Base-by-base conservation (phyloP, 768 basidiomycete genomes). In the Pulveroboletus sp. region DNA sequence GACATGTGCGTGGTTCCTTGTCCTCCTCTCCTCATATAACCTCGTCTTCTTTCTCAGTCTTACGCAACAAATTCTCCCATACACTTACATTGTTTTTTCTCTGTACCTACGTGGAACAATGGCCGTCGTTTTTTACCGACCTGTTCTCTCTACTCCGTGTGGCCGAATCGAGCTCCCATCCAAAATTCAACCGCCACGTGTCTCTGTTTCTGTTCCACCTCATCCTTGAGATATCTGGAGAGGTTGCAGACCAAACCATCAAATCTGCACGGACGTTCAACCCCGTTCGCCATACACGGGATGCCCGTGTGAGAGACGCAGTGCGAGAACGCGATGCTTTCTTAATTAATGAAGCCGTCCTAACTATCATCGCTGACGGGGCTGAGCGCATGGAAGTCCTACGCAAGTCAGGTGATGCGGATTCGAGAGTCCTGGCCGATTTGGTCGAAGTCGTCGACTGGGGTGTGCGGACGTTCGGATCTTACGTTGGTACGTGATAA, bases 31-130 rank as follows among this genome's bases (percentile, higher is more conserved):
- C 47, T 35, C 31, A 4, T 41, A 52, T 60, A 43, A 56, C 28
- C 37, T 30, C 18, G 37, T 32, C 21, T 21, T 45, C 14, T 51
- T 62, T 56, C 46, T 37, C 53, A 94, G 92, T 89, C 70, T 71
- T 97, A 47, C 84, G 94, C 64, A 97, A 97, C 76, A 96, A 96
- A 69, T 91, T 93, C 72, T 89, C 89, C 26, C 90, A 93, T 73
- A 90, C 90, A 33, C 75, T 93, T 51, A 88, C 90, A 1, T 79
- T 91, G 43, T 83, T 94, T 71, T 94, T 94, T 72, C 78, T 94
- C 45, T 84, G 83, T 74, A 84, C 87, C 11, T 96, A 95, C 69
- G 79, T 83, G 56, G 79, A 84, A 47, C 87, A 87, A 70, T 90
- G 90, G 84, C 86, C 92, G 50, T 70, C 83, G 28, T 89, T 97